Percentiles rank a stretch among this genome's conserved stretches.
Evolutionary conservation across 352 stramenopile species (phyloP).

Genomic region (Globisporangium middletonii): DNA sequence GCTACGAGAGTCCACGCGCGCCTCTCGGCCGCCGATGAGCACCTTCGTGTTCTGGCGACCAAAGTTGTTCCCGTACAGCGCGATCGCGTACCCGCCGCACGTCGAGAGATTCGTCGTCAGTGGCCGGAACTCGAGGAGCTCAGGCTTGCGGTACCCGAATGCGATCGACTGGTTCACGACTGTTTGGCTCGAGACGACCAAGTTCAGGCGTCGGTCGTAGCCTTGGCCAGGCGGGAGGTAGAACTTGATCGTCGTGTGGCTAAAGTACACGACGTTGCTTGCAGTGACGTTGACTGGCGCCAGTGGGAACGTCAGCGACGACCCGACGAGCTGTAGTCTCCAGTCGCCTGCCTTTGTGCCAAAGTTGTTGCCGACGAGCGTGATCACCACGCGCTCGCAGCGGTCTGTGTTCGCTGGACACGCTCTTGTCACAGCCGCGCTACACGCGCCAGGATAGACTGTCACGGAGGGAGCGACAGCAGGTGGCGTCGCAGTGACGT

Average conservation of each 20-base stretch:
- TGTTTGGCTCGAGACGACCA: conserved; percentile 27
- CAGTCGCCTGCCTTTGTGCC: conserved; percentile 31
- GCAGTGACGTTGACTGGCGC: conserved; percentile 26
- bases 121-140: conserved; percentile 31
- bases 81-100: conserved; percentile 49
- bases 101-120: conserved; percentile 51
- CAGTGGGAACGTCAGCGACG: conserved; percentile 7
- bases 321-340: conserved; percentile 30
- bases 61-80: conserved; percentile 62
- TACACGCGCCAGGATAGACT: conserved; percentile 32
- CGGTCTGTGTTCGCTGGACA: conserved; percentile 37
- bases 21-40: conserved; percentile 49
- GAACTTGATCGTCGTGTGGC: conserved; percentile 53
- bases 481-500: conserved; percentile 17
- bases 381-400: conserved; percentile 41
- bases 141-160: conserved; percentile 38
- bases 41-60: conserved; percentile 30
- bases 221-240: conserved; percentile 45
- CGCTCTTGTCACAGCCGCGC: conserved; percentile 10
- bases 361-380: conserved; percentile 48
- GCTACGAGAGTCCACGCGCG: conserved; percentile 35
- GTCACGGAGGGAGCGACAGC: conserved; percentile 18
- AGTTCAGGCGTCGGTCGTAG: conserved; percentile 25
- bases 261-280: conserved; percentile 47
- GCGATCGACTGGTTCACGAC: conserved; percentile 26